phyloP scores from a whole-genome alignment of 495 filamentous ascomycete species.

The Cercophora newfieldiana region DNA sequence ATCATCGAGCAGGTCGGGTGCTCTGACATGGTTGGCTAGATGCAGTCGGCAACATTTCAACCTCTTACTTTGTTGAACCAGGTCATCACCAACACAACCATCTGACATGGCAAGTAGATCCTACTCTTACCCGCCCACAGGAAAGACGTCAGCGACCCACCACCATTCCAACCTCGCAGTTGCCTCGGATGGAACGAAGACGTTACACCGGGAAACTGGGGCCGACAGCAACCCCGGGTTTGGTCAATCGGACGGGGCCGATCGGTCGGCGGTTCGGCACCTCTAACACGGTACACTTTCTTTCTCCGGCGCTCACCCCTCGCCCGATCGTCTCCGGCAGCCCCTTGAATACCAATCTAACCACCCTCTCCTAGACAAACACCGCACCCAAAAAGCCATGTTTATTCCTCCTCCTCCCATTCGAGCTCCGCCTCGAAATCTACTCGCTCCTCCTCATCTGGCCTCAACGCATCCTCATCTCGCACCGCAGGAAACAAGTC shows the following conservation, averaged over 20 bases:
- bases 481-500: neutral
- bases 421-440: neutral
- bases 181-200: neutral
- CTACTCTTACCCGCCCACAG: neutral
- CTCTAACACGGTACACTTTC: neutral
- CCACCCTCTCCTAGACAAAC: neutral
- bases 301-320: too few relatives aligned
- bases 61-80: neutral
- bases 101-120: neutral
- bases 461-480: neutral
- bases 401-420: slow-evolving; percentile 6
- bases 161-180: neutral
- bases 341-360: neutral
- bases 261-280: neutral
- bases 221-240: neutral
- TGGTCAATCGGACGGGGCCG: neutral
- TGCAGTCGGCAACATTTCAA: neutral
- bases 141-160: neutral
- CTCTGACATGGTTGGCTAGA: neutral
- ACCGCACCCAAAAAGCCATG: neutral
- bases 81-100: neutral
- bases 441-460: neutral
- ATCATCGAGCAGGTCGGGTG: neutral
- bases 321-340: too few relatives aligned
- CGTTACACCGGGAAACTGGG: neutral